Conservation (phyloP, 2,329 filamentous ascomycete genomes). For the Pezizomycotina sp. region DNA sequence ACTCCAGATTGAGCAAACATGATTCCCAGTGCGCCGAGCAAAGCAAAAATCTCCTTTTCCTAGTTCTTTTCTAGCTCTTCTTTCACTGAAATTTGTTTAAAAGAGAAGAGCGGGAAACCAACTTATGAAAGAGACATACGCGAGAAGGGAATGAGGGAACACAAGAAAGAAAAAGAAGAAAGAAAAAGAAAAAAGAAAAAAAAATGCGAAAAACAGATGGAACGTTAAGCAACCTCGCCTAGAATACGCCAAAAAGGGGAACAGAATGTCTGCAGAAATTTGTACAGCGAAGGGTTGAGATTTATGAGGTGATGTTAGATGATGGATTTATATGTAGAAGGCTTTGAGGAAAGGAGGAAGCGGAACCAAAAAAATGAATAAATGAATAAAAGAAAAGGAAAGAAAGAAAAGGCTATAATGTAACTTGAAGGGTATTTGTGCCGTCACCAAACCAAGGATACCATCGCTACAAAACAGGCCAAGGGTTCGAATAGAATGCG, state of each 20-base stretch:
- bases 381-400: constrained; percentile 14
- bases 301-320: too few species aligned
- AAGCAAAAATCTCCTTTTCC: too few species aligned
- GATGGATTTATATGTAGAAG: too few species aligned
- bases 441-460: constrained; percentile 18
- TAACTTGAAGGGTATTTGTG: constrained; percentile 13
- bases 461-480: constrained; percentile 19
- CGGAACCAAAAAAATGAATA: constrained; percentile 17
- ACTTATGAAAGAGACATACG: constrained; percentile 5
- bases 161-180: neutral
- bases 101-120: neutral
- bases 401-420: constrained; percentile 7
- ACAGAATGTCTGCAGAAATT: neutral
- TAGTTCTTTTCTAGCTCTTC: too few species aligned
- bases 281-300: constrained; percentile 1
- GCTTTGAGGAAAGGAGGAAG: constrained; percentile 5
- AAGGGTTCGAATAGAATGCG: constrained; percentile 19
- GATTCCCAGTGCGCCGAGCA: too few species aligned
- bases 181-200: neutral
- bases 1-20: too few species aligned
- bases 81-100: neutral
- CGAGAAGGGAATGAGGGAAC: neutral
- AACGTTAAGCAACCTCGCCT: neutral
- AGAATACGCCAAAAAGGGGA: neutral
- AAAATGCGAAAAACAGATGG: neutral